Conservation (phyloP, 2,329 filamentous ascomycete genomes). For the Madurella fahalii region DNA sequence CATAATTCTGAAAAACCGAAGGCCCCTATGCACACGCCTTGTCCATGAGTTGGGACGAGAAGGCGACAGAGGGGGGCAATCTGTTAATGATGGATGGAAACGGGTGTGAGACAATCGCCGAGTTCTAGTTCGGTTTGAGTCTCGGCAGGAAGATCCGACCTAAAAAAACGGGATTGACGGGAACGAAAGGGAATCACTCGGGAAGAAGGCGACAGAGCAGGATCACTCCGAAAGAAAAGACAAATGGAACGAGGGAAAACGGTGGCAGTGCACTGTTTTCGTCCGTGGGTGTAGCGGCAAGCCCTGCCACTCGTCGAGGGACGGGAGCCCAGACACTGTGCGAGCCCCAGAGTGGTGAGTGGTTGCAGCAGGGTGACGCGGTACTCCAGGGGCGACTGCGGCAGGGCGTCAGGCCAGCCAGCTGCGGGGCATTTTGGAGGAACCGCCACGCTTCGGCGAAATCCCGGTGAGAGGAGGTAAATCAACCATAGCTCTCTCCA, state of each 20-base stretch:
- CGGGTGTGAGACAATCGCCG: too few species aligned
- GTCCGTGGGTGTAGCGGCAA: slow-evolving; percentile 13
- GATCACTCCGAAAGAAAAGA: neutral
- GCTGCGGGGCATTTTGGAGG: slow-evolving; percentile 1
- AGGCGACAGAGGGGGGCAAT: neutral
- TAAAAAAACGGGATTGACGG: neutral
- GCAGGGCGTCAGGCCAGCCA: neutral
- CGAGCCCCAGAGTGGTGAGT: neutral
- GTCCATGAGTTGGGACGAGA: neutral
- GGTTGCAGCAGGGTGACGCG: neutral
- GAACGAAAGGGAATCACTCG: neutral
- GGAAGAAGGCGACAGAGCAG: neutral
- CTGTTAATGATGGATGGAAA: neutral
- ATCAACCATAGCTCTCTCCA: too few species aligned
- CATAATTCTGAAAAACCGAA: slow-evolving; percentile 23
- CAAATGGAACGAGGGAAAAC: neutral
- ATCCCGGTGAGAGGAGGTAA: too few species aligned
- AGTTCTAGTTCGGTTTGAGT: neutral
- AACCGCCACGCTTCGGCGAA: too few species aligned
- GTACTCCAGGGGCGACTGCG: neutral
- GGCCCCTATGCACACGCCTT: slow-evolving; percentile 5
- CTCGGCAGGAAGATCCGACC: neutral
- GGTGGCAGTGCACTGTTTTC: neutral
- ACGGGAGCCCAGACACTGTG: neutral
- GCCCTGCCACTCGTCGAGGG: neutral